Evolutionary conservation across 139 green algal species (phyloP), one percentile per base, ranked within the genome.

Genomic region (Chlamydomonas sp.): DNA sequence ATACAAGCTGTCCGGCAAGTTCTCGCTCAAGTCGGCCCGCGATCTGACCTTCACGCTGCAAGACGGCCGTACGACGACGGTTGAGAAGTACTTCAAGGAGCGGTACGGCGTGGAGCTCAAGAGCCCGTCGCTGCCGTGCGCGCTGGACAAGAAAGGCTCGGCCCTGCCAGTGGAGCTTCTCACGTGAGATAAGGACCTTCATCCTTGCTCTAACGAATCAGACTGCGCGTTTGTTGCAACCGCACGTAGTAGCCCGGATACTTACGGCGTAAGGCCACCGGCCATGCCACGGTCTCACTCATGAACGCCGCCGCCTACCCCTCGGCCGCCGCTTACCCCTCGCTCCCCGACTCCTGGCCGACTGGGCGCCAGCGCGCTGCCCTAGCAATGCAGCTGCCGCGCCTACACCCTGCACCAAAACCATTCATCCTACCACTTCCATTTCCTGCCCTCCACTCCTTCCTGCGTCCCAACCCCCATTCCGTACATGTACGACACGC

Each of bases 151-250:
- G 5, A 84, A 74, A 31, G 63, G 61, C n/a, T 10, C 5, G 0
- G 79, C 79, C 63, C 79, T 84, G 79, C 79, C 79, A 2, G 10
- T 84, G 10, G 79, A 84, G 63, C 63, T 84, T 63, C 63, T 84
- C 14, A 84, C 9, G 79, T 84, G 12, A 62, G 78, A 15, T 1
- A 49, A 7, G n/a, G 73, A 10, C 20, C 5, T 77, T 4, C 31
- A 49, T 49, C 31, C 31, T 49, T 49, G n/a, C n/a, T 49, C 31
- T 49, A 0, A 49, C 31, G 31, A 49, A 49, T 49, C 0, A 49
- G 31, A 49, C 31, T 49, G 31, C 31, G 31, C 31, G 31, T 49
- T 49, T 49, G 31, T 49, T 49, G 31, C 31, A 49, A 49, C 31
- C 31, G 31, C 31, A 49, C 31, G 31, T 49, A 49, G 31, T 49